Percentiles rank a stretch among this genome's conserved stretches.
These are phyloP conservation scores for Volvariella volvacea DNA, from an alignment of 1,284 basidiomycete species.

Conservation along the genomic window DNA sequence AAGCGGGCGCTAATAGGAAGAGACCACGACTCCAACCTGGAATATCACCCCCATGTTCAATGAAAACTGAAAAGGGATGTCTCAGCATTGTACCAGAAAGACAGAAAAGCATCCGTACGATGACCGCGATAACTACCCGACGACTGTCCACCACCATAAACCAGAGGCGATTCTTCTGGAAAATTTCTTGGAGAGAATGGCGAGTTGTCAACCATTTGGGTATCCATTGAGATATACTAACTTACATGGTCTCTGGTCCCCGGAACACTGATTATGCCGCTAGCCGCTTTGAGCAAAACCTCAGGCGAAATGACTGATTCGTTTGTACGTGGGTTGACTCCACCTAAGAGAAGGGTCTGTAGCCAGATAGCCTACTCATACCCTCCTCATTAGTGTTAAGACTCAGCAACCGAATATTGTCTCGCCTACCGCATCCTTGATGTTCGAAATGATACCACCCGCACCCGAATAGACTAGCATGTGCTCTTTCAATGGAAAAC, in stretches of 20 bases:
- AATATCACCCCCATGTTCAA: constrained; percentile 32
- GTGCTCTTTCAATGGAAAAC: too few species aligned
- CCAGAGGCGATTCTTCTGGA: constrained; percentile 19
- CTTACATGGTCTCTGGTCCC: constrained; percentile 23
- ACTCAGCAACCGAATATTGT: too few species aligned
- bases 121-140: constrained; percentile 32
- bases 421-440: neutral
- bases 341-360: constrained; percentile 33
- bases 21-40: constrained; percentile 17
- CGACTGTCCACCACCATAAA: constrained; percentile 38
- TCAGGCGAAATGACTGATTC: constrained; percentile 30
- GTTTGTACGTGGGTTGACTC: constrained; percentile 33
- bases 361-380: neutral
- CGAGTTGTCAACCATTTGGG: constrained; percentile 11
- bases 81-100: neutral
- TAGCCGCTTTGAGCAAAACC: constrained; percentile 29
- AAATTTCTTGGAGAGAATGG: constrained; percentile 24
- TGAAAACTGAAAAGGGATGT: constrained; percentile 20
- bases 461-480: constrained; percentile 5
- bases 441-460: constrained; percentile 1
- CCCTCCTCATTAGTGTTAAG: too few species aligned
- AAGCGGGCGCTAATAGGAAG: neutral
- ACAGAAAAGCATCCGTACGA: neutral
- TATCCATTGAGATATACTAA: constrained; percentile 7
- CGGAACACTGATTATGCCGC: constrained; percentile 26